Evolutionary conservation across 805 yeast species (phyloP).

Genomic region (Hemisphaericaspora nanyangensis): DNA sequence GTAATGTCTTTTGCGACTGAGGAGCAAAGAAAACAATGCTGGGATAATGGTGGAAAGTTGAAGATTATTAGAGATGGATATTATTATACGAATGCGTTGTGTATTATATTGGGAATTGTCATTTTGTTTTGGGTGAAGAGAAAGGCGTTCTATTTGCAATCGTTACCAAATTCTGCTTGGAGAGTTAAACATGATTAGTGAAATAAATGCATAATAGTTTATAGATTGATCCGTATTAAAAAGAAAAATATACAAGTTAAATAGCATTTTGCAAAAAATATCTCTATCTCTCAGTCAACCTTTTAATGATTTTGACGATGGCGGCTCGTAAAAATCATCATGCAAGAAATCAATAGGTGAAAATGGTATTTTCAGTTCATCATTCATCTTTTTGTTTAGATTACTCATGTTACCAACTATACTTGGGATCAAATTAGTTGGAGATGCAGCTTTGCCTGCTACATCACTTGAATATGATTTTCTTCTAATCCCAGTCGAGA

Average conservation of each 20-base stretch:
- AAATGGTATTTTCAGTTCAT: conserved; percentile 35
- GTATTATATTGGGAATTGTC: conserved; percentile 62
- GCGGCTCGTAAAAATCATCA: conserved; percentile 18
- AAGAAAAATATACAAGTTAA: not conserved
- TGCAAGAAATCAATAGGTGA: conserved; percentile 39
- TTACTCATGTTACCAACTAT: conserved; percentile 37
- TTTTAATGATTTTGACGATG: too few species aligned
- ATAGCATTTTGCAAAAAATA: too few species aligned
- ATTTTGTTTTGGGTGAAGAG: conserved; percentile 66
- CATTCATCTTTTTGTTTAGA: conserved; percentile 30
- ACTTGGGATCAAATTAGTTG: conserved; percentile 38
- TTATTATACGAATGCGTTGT: conserved; percentile 68
- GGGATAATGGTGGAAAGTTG: conserved; percentile 53
- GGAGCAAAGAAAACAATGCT: conserved; percentile 48
- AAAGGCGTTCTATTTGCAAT: conserved; percentile 63
- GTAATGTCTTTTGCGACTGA: conserved; percentile 17
- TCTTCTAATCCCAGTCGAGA: too few species aligned
- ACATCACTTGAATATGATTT: conserved; percentile 3
- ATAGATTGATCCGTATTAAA: too few species aligned
- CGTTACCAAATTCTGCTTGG: conserved; percentile 75
- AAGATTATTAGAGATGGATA: conserved; percentile 70
- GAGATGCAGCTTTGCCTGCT: conserved; percentile 9
- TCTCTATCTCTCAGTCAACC: too few species aligned
- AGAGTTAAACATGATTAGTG: conserved; percentile 46
- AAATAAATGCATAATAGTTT: not conserved